These are phyloP conservation scores for Camelina hispida DNA, from an alignment of 345 rosid genomes.

Conservation along the genomic window DNA sequence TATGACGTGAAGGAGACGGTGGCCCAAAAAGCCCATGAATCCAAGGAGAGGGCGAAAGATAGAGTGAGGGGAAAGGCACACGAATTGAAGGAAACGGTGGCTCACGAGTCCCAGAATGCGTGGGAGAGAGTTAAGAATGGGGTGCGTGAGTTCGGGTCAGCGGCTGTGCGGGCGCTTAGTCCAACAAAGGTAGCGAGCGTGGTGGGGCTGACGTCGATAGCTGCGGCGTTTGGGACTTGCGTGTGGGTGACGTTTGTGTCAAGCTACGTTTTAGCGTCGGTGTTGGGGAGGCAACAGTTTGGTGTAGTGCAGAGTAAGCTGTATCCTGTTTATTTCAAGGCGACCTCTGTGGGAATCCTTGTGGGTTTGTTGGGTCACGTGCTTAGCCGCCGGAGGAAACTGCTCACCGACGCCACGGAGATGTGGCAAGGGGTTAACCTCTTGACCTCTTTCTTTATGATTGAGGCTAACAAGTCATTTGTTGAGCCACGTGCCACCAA, in stretches of 20 bases:
- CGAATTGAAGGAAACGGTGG: slow-evolving; percentile 35
- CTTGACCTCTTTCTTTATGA: slow-evolving; percentile 51
- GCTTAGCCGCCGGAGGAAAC: slow-evolving; percentile 38
- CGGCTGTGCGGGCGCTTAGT: not conserved
- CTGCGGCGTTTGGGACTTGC: slow-evolving; percentile 66
- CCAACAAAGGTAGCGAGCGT: slow-evolving; percentile 41
- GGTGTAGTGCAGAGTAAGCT: slow-evolving; percentile 83
- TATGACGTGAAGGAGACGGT: slow-evolving; percentile 37
- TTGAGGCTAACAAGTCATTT: slow-evolving; percentile 55
- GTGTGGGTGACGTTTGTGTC: slow-evolving; percentile 84
- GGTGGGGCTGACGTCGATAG: slow-evolving; percentile 53
- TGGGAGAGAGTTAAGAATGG: slow-evolving; percentile 32
- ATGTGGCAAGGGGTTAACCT: slow-evolving; percentile 64
- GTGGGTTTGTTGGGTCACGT: slow-evolving; percentile 63
- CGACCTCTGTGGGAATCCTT: slow-evolving; percentile 49
- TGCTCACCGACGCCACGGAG: slow-evolving; percentile 48
- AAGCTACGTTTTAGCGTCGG: slow-evolving; percentile 57
- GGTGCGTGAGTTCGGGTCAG: slow-evolving; percentile 9
- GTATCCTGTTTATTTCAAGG: slow-evolving; percentile 71
- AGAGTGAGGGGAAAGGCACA: slow-evolving; percentile 36
- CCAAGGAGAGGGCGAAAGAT: slow-evolving; percentile 37
- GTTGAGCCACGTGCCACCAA: slow-evolving; percentile 79
- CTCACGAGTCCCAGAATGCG: slow-evolving; percentile 26
- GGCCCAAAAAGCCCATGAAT: slow-evolving; percentile 34
- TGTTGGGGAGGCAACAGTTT: slow-evolving; percentile 71